Conservation (phyloP, 768 basidiomycete species). For the Russula olivacea region DNA sequence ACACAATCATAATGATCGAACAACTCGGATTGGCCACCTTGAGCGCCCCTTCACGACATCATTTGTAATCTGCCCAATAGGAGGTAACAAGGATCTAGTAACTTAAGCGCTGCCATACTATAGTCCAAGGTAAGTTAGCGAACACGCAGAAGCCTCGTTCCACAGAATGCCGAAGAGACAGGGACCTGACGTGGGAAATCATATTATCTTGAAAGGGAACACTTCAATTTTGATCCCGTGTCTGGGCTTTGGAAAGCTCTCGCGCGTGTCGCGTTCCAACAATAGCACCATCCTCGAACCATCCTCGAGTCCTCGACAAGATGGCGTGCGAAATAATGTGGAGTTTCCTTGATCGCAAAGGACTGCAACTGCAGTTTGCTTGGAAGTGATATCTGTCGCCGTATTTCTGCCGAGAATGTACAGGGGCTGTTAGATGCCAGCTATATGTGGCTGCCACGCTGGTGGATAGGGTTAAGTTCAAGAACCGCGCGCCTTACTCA, state of each 20-base stretch:
- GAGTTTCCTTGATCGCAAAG: not conserved
- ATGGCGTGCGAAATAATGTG: too few species aligned
- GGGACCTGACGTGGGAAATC: not conserved
- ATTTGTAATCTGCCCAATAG: not conserved
- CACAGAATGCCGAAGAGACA: not conserved
- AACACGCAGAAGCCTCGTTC: not conserved
- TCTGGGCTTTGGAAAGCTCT: not conserved
- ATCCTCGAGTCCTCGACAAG: not conserved
- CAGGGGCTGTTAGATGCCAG: not conserved
- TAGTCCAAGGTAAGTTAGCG: not conserved
- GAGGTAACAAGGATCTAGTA: not conserved
- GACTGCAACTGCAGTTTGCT: not conserved
- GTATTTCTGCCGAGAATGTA: not conserved
- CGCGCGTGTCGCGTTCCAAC: not conserved
- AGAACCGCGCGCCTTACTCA: not conserved
- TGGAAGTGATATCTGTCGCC: not conserved
- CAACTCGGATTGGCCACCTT: not conserved
- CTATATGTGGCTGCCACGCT: not conserved
- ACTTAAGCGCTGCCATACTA: not conserved
- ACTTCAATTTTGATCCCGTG: not conserved
- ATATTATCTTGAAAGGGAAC: not conserved
- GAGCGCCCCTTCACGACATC: not conserved
- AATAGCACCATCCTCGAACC: not conserved
- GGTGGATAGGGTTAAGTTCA: not conserved
- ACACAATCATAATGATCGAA: not conserved